Evolutionary conservation across 2,329 filamentous ascomycete genomes (phyloP).

Genomic region (Thermoascus crustaceus): DNA sequence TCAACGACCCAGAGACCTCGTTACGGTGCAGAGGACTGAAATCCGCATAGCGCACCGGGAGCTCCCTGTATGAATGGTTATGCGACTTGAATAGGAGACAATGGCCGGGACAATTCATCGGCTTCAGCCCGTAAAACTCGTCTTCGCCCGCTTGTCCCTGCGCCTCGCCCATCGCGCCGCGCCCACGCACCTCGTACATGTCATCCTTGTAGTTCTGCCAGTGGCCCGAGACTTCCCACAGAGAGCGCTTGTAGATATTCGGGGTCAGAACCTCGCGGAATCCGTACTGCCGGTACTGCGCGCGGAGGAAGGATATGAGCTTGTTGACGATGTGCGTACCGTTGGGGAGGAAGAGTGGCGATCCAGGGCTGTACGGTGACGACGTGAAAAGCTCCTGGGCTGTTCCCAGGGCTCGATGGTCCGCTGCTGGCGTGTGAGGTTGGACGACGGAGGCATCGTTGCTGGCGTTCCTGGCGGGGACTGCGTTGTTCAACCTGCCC

Average conservation of each 20-base stretch:
- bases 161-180: conserved; percentile 39
- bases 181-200: conserved; percentile 70
- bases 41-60: conserved; percentile 78
- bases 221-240: conserved; percentile 81
- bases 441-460: conserved; percentile 9
- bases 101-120: conserved; percentile 89
- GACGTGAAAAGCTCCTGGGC: conserved; percentile 69
- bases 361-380: conserved; percentile 73
- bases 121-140: conserved; percentile 74
- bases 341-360: conserved; percentile 74
- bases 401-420: conserved; percentile 45
- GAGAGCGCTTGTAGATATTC: conserved; percentile 79
- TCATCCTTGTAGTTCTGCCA: conserved; percentile 86
- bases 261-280: conserved; percentile 85
- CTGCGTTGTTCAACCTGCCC: conserved; percentile 8
- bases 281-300: conserved; percentile 75
- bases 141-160: conserved; percentile 48
- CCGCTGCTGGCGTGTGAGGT: conserved; percentile 32
- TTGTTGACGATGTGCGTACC: conserved; percentile 78
- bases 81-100: conserved; percentile 73
- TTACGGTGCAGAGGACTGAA: conserved; percentile 84
- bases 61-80: conserved; percentile 65
- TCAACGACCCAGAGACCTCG: conserved; percentile 72
- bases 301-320: conserved; percentile 70
- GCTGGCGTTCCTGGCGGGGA: conserved; percentile 4